Evolutionary conservation across 176 grass and related monocot genomes (phyloP).

Genomic region (Panicum miliaceum): DNA sequence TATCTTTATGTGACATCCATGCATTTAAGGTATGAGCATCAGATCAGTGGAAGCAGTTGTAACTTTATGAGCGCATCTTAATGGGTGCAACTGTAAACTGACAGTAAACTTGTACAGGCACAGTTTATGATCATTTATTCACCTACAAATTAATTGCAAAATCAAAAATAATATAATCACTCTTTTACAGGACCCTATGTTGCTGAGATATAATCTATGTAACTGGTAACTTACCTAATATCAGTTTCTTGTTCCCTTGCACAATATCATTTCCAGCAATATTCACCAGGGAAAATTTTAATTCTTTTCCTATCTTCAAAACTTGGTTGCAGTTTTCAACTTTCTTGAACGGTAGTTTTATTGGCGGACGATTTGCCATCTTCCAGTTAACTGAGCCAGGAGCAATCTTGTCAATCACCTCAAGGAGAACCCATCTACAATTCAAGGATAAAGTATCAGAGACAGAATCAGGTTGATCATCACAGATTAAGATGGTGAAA

Average conservation of each 20-base stretch:
- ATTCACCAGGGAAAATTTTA: constrained; percentile 98
- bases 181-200: background rate
- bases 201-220: background rate
- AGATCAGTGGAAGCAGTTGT: constrained; percentile 3
- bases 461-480: constrained; percentile 6
- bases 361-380: constrained; percentile 82
- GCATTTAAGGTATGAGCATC: background rate
- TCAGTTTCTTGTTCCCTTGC: constrained; percentile 98
- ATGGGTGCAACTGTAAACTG: background rate
- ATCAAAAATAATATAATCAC: background rate
- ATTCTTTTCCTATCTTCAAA: constrained; percentile 90
- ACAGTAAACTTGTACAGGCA: constrained; percentile 17
- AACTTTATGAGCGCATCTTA: too few relatives aligned
- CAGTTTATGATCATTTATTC: background rate
- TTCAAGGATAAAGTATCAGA: constrained; percentile 36
- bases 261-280: constrained; percentile 95
- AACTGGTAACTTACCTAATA: constrained; percentile 66
- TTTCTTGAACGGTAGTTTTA: constrained; percentile 94
- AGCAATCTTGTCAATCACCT: constrained; percentile 85
- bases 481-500: constrained; percentile 23
- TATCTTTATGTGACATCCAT: constrained; percentile 7
- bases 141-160: background rate
- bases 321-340: constrained; percentile 99
- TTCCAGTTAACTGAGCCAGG: constrained; percentile 93
- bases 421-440: constrained; percentile 88